Conservation (phyloP, 345 rosid genomes). For the Citrus australasica region DNA sequence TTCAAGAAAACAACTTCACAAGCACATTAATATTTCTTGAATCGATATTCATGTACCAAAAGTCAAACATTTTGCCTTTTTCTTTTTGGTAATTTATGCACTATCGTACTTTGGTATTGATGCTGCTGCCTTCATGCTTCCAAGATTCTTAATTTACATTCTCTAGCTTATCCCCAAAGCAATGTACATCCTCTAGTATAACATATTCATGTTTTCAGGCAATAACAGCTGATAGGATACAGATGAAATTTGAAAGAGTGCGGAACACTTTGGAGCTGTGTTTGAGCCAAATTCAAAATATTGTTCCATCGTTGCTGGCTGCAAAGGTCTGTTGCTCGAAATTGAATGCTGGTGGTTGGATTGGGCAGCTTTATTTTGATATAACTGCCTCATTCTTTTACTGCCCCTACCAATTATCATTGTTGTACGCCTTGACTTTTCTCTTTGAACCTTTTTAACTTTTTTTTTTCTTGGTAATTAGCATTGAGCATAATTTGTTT, state of each 20-base stretch:
- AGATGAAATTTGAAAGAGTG: conserved; percentile 26
- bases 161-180: not conserved
- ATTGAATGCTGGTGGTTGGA: not conserved
- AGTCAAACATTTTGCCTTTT: not conserved
- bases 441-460: not conserved
- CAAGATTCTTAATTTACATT: not conserved
- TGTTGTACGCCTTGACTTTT: not conserved
- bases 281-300: conserved; percentile 31
- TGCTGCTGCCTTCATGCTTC: not conserved
- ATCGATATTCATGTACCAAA: not conserved
- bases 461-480: not conserved
- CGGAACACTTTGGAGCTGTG: conserved; percentile 15
- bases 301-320: conserved; percentile 32
- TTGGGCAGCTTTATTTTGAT: not conserved
- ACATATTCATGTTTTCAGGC: conserved; percentile 21
- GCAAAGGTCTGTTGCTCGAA: conserved; percentile 24
- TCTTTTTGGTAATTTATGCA: not conserved
- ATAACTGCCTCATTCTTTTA: not conserved
- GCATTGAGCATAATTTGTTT: not conserved
- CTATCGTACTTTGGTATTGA: too few species aligned
- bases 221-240: conserved; percentile 23
- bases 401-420: not conserved
- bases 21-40: not conserved
- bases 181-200: not conserved
- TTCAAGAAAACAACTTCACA: not conserved